phyloP scores from a whole-genome alignment of 106 monocot genomes.

The Phalaenopsis aphrodite region DNA sequence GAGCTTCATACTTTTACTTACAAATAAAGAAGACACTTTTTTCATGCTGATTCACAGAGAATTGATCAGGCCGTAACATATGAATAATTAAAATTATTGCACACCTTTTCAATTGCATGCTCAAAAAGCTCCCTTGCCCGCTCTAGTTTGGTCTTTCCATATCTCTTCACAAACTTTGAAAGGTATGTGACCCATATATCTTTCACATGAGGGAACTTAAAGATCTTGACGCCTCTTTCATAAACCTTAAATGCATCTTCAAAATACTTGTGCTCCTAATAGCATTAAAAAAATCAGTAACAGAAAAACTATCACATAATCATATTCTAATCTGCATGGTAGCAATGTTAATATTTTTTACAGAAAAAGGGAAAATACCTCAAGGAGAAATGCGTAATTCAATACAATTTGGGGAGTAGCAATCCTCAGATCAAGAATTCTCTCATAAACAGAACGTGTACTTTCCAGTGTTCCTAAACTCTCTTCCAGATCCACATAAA shows the following conservation, averaged over 20 bases:
- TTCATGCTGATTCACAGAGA: background rate
- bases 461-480: constrained; percentile 79
- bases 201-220: constrained; percentile 95
- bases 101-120: constrained; percentile 84
- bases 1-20: background rate
- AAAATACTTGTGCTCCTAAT: constrained; percentile 82
- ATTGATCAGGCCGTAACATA: background rate
- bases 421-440: constrained; percentile 92
- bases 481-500: constrained; percentile 96
- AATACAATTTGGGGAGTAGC: constrained; percentile 94
- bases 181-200: constrained; percentile 98
- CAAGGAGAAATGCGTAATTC: constrained; percentile 90
- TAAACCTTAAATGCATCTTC: constrained; percentile 99
- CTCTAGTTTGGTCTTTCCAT: constrained; percentile 76
- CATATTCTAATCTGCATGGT: background rate
- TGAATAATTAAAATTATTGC: background rate
- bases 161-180: constrained; percentile 91
- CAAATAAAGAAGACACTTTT: background rate
- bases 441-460: constrained; percentile 84
- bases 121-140: constrained; percentile 89
- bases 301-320: background rate
- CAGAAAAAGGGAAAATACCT: constrained; percentile 34
- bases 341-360: background rate
- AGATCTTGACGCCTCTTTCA: constrained; percentile 98
- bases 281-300: background rate